Base-by-base conservation (phyloP, 192 early-diverging fungal species). In the Paraglomus brasilianum region DNA sequence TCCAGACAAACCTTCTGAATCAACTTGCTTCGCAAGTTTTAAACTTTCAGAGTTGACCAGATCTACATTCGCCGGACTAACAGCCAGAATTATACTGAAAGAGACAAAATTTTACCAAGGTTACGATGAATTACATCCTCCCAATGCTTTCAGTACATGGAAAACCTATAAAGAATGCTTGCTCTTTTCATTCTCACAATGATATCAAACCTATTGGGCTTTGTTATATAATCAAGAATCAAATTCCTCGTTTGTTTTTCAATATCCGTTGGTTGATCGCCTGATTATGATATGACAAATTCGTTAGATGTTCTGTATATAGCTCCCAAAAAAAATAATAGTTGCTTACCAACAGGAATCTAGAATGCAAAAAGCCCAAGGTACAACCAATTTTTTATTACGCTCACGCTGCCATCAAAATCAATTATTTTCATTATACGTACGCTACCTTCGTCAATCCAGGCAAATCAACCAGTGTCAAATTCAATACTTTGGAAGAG, bases 11-110 rank as follows among this genome's bases (percentile, higher is more conserved):
- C 89, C 88, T 73, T 90, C 87, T 4, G 89, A 85, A 75, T 91
- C 91, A 10, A 93, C 91, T 70, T 93, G 90, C 52, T 90, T 87
- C n/a, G 91, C 90, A 55, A 91, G 77, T 77, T 93, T 93, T 49
- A 93, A 81, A 76, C 90, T 91, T 77, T 93, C 91, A 19, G 90
- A 91, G 72, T 93, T 93, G 51, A 87, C 90, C 50, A 93, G 79
- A 66, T 93, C 91, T 15, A 86, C 84, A 63, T 93, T 93, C 1
- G 91, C 91, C 21, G 91, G 90, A 49, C 87, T 89, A 44, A 93
- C 89, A 9, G 91, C 90, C 47, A 93, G 81, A 61, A 93, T 91
- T 46, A 93, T 84, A 83, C 90, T 91, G 49, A 47, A 21, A 51
- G 60, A 41, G 21, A 46, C 39, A 21, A 44, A 19, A 52, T 22